Evolutionary conservation across 139 green algal species (phyloP), one percentile per base, ranked within the genome.

Genomic region (Parachlorella kessleri): DNA sequence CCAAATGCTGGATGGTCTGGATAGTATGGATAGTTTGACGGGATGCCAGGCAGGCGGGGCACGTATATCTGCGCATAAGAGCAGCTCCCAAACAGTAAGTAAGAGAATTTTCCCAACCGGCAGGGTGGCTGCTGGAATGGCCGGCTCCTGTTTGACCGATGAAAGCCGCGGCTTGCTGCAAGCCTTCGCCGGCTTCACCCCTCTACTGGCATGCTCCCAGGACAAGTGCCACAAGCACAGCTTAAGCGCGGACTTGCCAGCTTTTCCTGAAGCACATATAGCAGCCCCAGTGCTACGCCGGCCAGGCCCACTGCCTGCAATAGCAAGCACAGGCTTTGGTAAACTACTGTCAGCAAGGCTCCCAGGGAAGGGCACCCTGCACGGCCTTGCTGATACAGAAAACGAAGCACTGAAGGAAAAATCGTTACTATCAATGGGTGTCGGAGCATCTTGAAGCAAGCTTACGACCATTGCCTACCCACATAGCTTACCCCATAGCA

Each of bases 191-290:
- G n/a, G n/a, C n/a, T n/a, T n/a, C n/a, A n/a, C n/a, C n/a, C n/a
- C n/a, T n/a, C n/a, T n/a, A n/a, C n/a, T n/a, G n/a, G n/a, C n/a
- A n/a, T n/a, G n/a, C n/a, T n/a, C n/a, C n/a, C n/a, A n/a, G n/a
- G n/a, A n/a, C n/a, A n/a, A n/a, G n/a, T n/a, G n/a, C n/a, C n/a
- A n/a, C n/a, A n/a, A n/a, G n/a, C n/a, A n/a, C n/a, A n/a, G n/a
- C 28, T 24, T n/a, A 5, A 64, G 18, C n/a, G n/a, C 1, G 4
- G 0, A 55, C 90, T 78, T 41, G 94, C 89, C 40, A 97, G 78
- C 70, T 94, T 96, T 65, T 96, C 90, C 40, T 96, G 92, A 32
- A 96, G 90, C 10, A 88, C 66, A 36, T 92, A 96, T 1, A 97
- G 75, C 23, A 94, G 75, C 0, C 77, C 87, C 6, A 97, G n/a